Conservation (phyloP, 331 rosid genomes). For the Prunus yedoensis region DNA sequence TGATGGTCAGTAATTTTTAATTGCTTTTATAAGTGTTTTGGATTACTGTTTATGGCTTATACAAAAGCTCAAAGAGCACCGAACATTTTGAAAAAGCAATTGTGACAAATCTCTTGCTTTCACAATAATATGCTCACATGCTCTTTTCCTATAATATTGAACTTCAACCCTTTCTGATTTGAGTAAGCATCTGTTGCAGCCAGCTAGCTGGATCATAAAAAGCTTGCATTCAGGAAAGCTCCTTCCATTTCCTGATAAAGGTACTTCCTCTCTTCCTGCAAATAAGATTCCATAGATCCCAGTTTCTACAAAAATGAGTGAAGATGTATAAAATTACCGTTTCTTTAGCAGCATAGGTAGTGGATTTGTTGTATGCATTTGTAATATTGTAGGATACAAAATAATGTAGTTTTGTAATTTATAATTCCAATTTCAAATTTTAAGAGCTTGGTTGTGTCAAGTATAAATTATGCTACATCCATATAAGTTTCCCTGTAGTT, state of each 20-base stretch:
- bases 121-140: not conserved
- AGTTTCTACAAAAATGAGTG: conserved; percentile 28
- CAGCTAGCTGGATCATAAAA: conserved; percentile 66
- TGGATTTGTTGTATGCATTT: not conserved
- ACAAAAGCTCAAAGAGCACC: not conserved
- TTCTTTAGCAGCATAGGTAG: conserved; percentile 19
- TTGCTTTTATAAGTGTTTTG: not conserved
- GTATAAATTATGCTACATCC: too few relatives aligned
- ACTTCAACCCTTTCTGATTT: conserved; percentile 2
- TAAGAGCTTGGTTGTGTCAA: too few relatives aligned
- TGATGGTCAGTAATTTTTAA: conserved; percentile 41
- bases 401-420: too few relatives aligned
- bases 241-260: conserved; percentile 45
- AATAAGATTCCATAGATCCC: conserved; percentile 32
- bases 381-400: not conserved
- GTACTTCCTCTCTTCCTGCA: conserved; percentile 16
- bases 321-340: conserved; percentile 44
- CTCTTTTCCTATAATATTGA: not conserved
- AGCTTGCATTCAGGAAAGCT: conserved; percentile 74
- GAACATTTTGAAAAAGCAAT: not conserved
- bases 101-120: not conserved
- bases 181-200: conserved; percentile 43
- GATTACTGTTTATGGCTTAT: not conserved
- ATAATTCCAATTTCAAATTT: too few relatives aligned
- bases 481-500: too few relatives aligned